Conservation (phyloP, 768 basidiomycete genomes). For the Russula dissimulans region DNA sequence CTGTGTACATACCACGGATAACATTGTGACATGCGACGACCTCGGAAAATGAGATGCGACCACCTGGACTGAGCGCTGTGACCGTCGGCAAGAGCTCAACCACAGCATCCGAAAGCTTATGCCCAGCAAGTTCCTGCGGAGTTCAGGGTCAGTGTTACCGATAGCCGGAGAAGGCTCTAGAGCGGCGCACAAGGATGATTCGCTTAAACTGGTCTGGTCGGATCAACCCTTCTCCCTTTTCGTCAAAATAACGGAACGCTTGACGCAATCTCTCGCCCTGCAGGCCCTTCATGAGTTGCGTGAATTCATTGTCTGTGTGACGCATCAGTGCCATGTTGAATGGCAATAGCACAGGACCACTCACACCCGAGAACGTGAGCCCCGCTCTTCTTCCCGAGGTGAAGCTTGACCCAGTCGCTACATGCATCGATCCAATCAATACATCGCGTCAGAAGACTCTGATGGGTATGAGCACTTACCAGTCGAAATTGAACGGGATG, state of each 20-base stretch:
- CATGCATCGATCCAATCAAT: background rate
- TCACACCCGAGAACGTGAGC: conserved; percentile 85
- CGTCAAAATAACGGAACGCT: conserved; percentile 87
- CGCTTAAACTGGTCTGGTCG: conserved; percentile 87
- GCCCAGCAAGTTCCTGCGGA: conserved; percentile 83
- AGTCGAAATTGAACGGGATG: conserved; percentile 93
- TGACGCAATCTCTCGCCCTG: conserved; percentile 97
- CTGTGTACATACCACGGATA: conserved; percentile 54
- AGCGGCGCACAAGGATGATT: conserved; percentile 72
- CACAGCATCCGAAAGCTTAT: conserved; percentile 92
- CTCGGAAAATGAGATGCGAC: conserved; percentile 92
- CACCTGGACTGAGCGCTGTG: conserved; percentile 80
- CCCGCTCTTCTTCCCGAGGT: conserved; percentile 88
- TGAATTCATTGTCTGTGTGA: conserved; percentile 82
- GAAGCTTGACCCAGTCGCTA: conserved; percentile 93
- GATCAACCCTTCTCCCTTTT: conserved; percentile 90
- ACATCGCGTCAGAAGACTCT: background rate
- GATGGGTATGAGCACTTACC: conserved; percentile 39
- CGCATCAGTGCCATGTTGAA: conserved; percentile 14
- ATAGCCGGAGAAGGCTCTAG: background rate
- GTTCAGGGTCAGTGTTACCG: conserved; percentile 1
- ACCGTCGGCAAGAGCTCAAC: conserved; percentile 89
- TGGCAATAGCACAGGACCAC: conserved; percentile 21
- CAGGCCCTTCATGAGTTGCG: conserved; percentile 96
- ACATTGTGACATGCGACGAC: conserved; percentile 97